Percentiles rank a stretch among this genome's conserved stretches.
phyloP scores from a whole-genome alignment of 169 alveolate genomes.

The Cryptosporidium meleagridis region DNA sequence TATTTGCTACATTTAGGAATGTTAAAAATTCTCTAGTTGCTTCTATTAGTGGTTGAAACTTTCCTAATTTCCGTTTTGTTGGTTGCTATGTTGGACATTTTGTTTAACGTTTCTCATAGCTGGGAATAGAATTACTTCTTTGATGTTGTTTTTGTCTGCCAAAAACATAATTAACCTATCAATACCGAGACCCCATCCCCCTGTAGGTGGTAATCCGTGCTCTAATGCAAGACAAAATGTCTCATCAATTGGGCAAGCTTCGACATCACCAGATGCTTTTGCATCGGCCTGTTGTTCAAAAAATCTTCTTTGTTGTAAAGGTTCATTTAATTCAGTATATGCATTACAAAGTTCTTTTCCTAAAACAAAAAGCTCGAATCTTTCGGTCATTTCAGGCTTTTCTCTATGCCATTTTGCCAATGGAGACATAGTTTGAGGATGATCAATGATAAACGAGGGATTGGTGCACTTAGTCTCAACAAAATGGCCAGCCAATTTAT shows the following conservation, averaged over 20 bases:
- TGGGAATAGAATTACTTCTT: conserved; percentile 98
- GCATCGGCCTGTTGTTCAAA: conserved; percentile 92
- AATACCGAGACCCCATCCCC: conserved; percentile 96
- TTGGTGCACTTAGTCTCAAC: conserved; percentile 91
- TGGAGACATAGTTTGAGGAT: conserved; percentile 99
- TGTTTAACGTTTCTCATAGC: conserved; percentile 93
- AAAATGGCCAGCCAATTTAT: conserved; percentile 91
- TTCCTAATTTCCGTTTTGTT: background rate
- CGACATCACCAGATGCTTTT: conserved; percentile 85
- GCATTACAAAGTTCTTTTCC: conserved; percentile 98
- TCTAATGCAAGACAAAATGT: conserved; percentile 92
- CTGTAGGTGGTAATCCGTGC: conserved; percentile 96
- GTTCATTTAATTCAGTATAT: conserved; percentile 99
- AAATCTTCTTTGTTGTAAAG: conserved; percentile 93
- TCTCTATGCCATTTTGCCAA: conserved; percentile 98
- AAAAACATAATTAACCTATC: conserved; percentile 95
- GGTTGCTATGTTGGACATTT: conserved; percentile 21
- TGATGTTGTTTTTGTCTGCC: conserved; percentile 90
- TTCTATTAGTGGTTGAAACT: background rate
- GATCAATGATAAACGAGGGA: conserved; percentile 96
- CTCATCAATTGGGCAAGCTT: conserved; percentile 92
- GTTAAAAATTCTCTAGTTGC: background rate
- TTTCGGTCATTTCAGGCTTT: conserved; percentile 42
- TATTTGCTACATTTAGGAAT: background rate
- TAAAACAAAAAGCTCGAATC: conserved; percentile 95